phyloP scores from a whole-genome alignment of 2,329 filamentous ascomycete species.

The Mollisiaceae sp. region DNA sequence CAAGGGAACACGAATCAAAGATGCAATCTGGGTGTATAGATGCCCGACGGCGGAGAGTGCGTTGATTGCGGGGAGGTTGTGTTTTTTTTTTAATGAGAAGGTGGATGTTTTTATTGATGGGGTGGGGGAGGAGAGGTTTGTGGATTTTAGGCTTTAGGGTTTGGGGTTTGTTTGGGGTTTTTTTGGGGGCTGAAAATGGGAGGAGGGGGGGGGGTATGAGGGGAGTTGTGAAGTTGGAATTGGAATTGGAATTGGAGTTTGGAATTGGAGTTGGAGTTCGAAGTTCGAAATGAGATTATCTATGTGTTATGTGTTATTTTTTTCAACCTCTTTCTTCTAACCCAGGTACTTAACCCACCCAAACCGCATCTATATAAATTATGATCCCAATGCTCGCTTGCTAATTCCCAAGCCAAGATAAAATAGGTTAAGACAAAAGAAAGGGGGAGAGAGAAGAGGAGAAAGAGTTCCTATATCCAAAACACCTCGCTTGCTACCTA shows the following conservation, averaged over 20 bases:
- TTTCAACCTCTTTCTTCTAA: not conserved
- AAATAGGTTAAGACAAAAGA: too few species aligned
- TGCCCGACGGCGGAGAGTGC: conserved; percentile 62
- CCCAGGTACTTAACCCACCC: too few species aligned
- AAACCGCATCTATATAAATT: not conserved
- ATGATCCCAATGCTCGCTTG: not conserved
- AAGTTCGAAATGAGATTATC: not conserved
- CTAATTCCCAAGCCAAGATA: not conserved
- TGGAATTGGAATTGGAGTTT: too few species aligned
- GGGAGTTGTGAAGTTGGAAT: too few species aligned
- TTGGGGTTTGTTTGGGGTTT: too few species aligned
- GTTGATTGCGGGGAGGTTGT: conserved; percentile 59
- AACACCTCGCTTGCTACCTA: conserved; percentile 11
- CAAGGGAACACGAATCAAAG: conserved; percentile 49
- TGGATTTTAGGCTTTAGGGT: not conserved
- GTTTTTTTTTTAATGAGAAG: conserved; percentile 74
- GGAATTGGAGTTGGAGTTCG: too few species aligned
- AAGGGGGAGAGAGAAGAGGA: not conserved
- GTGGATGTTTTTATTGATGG: conserved; percentile 67
- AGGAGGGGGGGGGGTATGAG: too few species aligned
- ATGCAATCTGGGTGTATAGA: conserved; percentile 68
- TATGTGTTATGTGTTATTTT: too few species aligned
- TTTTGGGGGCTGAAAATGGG: too few species aligned
- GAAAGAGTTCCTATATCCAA: not conserved
- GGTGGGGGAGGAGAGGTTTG: conserved; percentile 30